Base-by-base conservation (phyloP, 1,139 yeast species). In the Pichia sp. region DNA sequence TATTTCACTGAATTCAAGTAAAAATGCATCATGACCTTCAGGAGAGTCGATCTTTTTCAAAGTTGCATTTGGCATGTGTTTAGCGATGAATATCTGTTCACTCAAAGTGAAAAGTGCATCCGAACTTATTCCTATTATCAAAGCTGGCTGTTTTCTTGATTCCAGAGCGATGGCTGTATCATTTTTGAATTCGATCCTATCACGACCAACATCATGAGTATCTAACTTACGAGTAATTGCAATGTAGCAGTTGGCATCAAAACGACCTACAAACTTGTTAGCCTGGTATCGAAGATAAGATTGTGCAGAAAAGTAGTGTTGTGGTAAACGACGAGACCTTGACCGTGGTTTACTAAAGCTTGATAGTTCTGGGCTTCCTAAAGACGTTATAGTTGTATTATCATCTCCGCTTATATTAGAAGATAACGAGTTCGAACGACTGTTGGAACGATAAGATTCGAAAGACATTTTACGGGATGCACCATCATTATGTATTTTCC, bases 1-100 rank as follows among this genome's bases (percentile, higher is more conserved):
- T 45, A 91, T 86, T 42, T 79, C 77, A 40, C 78, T 83, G 61
- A 91, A 91, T 61, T 91, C 98, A 39, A 91, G 68, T 48, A 91
- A 66, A 58, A 91, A 91, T 2, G 98, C 98, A 66, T 91, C 98
- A 58, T 91, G 98, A 15, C 98, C 98, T 56, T 91, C 98, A n/a
- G 93, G 94, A 1, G 96, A 86, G 48, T 82, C 77, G 39, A 91
- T 79, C 53, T 77, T 77, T 50, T 79, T 78, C 49, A 91, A 67
- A 6, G 54, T 61, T 2, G 94, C 72, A 51, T 82, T 71, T 5
- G 93, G 93, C 44, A 91, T 74, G 57, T 79, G 67, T 35, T 76
- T 72, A 1, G 95, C 95, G 41, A 91, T 69, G 42, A 80, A 73
- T 53, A 84, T 86, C 62, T 91, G 98, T 62, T 91, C 98, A 17